Base-by-base conservation (phyloP, 257 asterid species). In the Plantago ovata region DNA sequence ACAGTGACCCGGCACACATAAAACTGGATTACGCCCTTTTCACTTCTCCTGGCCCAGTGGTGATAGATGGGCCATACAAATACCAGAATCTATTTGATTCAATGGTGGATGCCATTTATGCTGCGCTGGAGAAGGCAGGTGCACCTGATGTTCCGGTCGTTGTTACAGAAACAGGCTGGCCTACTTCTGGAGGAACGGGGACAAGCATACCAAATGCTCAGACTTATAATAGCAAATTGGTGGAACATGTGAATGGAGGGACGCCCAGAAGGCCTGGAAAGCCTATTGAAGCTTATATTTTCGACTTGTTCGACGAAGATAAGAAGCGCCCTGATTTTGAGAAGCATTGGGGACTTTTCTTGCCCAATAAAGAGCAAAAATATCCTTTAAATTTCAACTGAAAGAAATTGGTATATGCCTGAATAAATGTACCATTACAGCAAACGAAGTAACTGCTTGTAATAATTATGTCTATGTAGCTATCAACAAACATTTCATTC, bases 81-180 rank as follows among this genome's bases (percentile, higher is more conserved):
- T 68, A 77, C 45, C 68, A 61, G 42, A 78, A 78, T 47, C 63
- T 78, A 16, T 78, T 78, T 41, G 78, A 71, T 41, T 76, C 81
- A 6, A 33, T 54, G 36, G 9, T 74, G 56, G 81, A 78, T 44
- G 72, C 81, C 18, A 16, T 46, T 18, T 58, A 75, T 45, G 58
- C 61, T 3, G 81, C 73, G 8, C 54, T 61, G 9, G 77, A 69
- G 71, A 75, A 64, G 51, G 53, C 51, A 0, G 79, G 79, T 12
- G 79, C 67, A n/a, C 22, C 46, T 0, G 53, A 52, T 16, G 38
- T 77, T 1, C 61, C 39, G 20, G 42, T 77, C 4, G 68, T 72
- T 18, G 81, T 79, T 13, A 55, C 79, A 0, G 79, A 79, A 55
- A 62, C 66, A 4, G 85, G 85, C 0, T 79, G 82, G 85, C 82